Conservation (phyloP, 108 stramenopile species). For the Stephanodiscus triporus region DNA sequence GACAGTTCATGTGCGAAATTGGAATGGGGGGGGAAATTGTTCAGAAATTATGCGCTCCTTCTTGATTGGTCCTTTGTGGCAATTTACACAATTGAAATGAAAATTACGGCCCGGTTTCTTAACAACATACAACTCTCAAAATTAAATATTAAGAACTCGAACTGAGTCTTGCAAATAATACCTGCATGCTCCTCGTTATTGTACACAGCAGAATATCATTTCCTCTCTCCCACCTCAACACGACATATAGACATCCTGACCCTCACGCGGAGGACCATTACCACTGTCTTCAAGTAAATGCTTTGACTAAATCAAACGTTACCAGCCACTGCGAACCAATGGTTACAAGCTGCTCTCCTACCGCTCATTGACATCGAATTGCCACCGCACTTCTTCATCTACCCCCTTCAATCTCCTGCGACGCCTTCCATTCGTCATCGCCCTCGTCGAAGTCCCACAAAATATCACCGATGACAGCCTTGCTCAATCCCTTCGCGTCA, state of each 20-base stretch:
- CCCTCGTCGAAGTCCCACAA: conserved; percentile 1
- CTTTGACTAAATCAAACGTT: conserved; percentile 2
- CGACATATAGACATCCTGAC: too few species aligned
- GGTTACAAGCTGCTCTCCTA: neutral
- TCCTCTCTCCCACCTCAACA: too few species aligned
- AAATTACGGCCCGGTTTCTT: too few species aligned
- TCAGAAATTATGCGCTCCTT: conserved; percentile 24
- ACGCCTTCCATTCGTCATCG: neutral
- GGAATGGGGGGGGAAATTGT: conserved; percentile 13
- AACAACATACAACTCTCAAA: neutral
- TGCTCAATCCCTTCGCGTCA: conserved; percentile 4
- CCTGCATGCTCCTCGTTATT: too few species aligned
- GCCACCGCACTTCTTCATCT: too few species aligned
- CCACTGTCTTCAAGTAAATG: neutral
- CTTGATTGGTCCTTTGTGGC: neutral
- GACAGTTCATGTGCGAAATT: conserved; percentile 68
- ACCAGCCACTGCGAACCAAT: conserved; percentile 4
- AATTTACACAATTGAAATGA: neutral
- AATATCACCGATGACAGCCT: neutral
- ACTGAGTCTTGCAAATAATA: too few species aligned
- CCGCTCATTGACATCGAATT: neutral
- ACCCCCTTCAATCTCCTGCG: neutral
- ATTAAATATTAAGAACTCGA: too few species aligned
- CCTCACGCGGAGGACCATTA: too few species aligned
- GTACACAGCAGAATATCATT: too few species aligned